Base-by-base conservation (phyloP, 1,139 yeast genomes). In the Protomyces gravidus region DNA sequence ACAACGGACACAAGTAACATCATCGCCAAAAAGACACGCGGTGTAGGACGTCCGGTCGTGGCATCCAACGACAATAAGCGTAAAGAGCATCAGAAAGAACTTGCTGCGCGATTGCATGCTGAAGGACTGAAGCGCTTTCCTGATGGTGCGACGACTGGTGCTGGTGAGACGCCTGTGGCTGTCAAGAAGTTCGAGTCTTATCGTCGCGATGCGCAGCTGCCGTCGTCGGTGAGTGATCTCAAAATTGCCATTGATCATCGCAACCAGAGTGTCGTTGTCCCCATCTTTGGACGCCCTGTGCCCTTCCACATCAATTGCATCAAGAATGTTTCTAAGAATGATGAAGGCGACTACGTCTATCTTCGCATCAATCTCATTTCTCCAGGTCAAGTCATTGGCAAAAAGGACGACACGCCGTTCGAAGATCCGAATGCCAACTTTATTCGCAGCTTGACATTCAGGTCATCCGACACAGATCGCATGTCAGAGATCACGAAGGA, bases 281-380 rank as follows among this genome's bases (percentile, higher is more conserved):
- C 98, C 55, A 86, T 92, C 63, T 83, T 86, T 68, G 98, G 98
- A 63, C 81, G 98, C 69, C 97, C 98, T 1, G 98, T 94, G 53
- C 98, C 98, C 28, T 90, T 92, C 78, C 98, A 92, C 71, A 89
- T 92, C 68, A 89, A 89, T 70, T 78, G 97, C 6, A 90, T 88
- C 74, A 92, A 90, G 71, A 90, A 89, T 71, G 97, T 97, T 53
- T 86, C 95, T 25, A 92, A 89, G 69, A 89, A 86, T 66, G 98
- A 92, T 69, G 98, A 94, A 75, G 97, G 97, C 50, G 97, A 90
- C 66, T 89, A 81, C 71, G 90, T 96, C 1, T 90, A 88, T 69
- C 73, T 92, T 68, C 82, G 98, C 72, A 79, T 92, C 68, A 92
- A 92, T 72, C 89, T 92, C 77, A 85, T 90, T 71, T 85, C 96